Base-by-base conservation (phyloP, 2,329 filamentous ascomycete genomes). In the Raffaelea deltoideospora region DNA sequence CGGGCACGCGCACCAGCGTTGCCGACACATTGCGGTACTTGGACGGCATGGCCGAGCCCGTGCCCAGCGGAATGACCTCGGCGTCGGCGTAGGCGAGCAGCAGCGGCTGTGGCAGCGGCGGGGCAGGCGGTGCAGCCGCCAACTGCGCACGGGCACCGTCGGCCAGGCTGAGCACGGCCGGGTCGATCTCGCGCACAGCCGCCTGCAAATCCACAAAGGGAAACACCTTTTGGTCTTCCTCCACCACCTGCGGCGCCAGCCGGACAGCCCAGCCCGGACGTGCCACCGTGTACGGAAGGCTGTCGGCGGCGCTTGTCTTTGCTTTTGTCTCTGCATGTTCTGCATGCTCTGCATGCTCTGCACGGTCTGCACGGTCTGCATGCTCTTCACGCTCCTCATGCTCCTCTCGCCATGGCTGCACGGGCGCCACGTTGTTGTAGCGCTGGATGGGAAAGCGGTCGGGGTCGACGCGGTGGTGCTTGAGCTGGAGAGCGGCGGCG, bases 11-110 rank as follows among this genome's bases (percentile, higher is more conserved):
- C 31, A 98, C 60, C 5, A 98, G 64, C 1, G 87, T 95, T 2
- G 78, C 76, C 10, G 88, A 94, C 17, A 98, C 90, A 53, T 96
- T 98, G 48, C 90, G 81, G 55, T 95, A 90, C 53, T 92, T 92
- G 24, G 85, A 93, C 2, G 90, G 90, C 14, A 81, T 54, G 1
- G 88, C 82, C 3, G 88, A 96, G 9, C 90, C 90, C 3, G 90
- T 98, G 6, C 90, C 90, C 1, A 98, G 69, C 1, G 86, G 75
- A 28, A 87, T 79, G 34, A 98, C 73, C 54, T 95, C 86, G 1
- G 79, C 74, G 48, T 95, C 78, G 22, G 29, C n/a, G 18, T 26
- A 22, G 3, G 35, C 26, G 6, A 5, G 32, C 15, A 27, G 26
- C 17, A 3, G 20, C 23, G 15, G 10, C 1, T 31, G 24, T 15